A percentile compares a stretch with the other conserved stretches of the same genome.
These are phyloP conservation scores for Sporothrix globosa DNA, from an alignment of 2,329 filamentous ascomycete species.

Conservation along the genomic window DNA sequence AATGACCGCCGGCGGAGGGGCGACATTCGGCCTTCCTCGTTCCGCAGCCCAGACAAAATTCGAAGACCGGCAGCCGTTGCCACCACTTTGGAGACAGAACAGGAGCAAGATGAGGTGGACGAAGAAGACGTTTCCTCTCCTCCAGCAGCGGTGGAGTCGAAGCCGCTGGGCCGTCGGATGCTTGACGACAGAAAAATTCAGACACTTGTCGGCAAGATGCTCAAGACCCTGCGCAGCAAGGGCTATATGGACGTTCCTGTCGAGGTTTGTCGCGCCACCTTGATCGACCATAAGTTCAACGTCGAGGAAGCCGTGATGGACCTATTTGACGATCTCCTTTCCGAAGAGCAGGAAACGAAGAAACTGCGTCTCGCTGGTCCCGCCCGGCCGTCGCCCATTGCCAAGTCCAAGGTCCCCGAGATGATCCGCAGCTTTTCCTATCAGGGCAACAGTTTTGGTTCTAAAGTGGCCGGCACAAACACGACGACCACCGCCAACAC, in stretches of 20 bases:
- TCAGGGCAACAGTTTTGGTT: slow-evolving; percentile 16
- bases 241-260: not conserved
- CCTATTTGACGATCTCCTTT: slow-evolving; percentile 31
- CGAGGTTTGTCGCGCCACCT: slow-evolving; percentile 28
- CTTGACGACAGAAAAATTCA: slow-evolving; percentile 31
- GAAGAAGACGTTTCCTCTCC: not conserved
- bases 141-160: not conserved
- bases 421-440: slow-evolving; percentile 36
- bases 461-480: not conserved
- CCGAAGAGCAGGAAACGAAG: not conserved
- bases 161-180: slow-evolving; percentile 20
- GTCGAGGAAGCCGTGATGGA: slow-evolving; percentile 31
- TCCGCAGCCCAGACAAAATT: slow-evolving; percentile 44
- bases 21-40: slow-evolving; percentile 65
- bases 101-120: not conserved
- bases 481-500: slow-evolving; percentile 20
- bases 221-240: slow-evolving; percentile 30
- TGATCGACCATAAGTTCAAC: slow-evolving; percentile 32
- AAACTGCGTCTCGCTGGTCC: not conserved
- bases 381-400: slow-evolving; percentile 12
- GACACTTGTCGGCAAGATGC: slow-evolving; percentile 31
- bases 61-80: slow-evolving; percentile 24
- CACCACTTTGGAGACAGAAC: not conserved
- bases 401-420: slow-evolving; percentile 27
- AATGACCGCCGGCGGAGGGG: slow-evolving; percentile 55